Evolutionary conservation across 495 filamentous ascomycete genomes (phyloP), one percentile per base, ranked within the genome.

Genomic region (Hapsidospora chrysogenum): DNA sequence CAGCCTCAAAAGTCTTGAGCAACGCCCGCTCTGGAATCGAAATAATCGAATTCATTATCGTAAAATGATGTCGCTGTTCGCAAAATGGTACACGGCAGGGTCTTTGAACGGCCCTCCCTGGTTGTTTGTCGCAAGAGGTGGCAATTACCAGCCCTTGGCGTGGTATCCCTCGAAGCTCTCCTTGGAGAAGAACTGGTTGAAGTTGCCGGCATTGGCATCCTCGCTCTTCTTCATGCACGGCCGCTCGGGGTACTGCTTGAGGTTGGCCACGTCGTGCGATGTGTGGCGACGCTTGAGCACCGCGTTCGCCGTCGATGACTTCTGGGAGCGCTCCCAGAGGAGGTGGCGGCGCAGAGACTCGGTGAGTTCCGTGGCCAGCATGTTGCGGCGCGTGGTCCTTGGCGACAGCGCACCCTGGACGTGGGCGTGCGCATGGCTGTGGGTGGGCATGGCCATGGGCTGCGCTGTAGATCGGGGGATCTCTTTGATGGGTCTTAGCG

Each of bases 221-320:
- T 52, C 58, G 40, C 63, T 49, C 42, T 57, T 56, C 46, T 50
- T 57, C 58, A 72, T 62, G 47, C 54, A 61, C 3, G 58, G 50
- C 42, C 42, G 51, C 42, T 70, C 67, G 0, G 83, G 85, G 41
- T 79, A 83, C 38, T 85, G 74, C 49, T 80, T 72, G 7, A 92
- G 64, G 49, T 85, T 84, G 30, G 79, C 78, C 37, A 92, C 68
- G 44, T 92, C 84, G 41, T 89, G 80, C 8, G 89, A 76, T 4
- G 89, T 96, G 51, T 95, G 89, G 41, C 84, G 65, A 25, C 92
- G 74, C 61, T 95, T 92, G 40, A 93, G 62, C 38, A 86, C 83
- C 4, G 87, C 85, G 40, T 80, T 80, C 37, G 80, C 78, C 3
- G 85, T 92, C 20, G 80, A 76, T 39, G 80, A 82, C 70, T 87